A percentile compares a stretch with the other conserved stretches of the same genome.
These are phyloP conservation scores for Starmerella stellata DNA, from an alignment of 805 yeast genomes.

Conservation along the genomic window DNA sequence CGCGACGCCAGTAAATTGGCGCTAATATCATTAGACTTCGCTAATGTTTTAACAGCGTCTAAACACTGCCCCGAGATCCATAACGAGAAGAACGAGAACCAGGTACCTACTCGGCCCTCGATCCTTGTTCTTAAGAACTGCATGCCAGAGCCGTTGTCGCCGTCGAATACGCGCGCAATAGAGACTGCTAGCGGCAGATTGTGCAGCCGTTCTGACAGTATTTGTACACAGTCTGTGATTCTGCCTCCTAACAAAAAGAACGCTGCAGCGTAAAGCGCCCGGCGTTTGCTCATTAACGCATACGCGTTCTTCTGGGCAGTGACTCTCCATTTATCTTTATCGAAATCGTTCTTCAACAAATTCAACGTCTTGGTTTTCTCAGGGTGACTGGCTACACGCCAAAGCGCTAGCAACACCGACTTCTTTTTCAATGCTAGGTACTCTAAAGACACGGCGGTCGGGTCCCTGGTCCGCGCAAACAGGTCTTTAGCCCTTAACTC, in stretches of 20 bases:
- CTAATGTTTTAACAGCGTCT: not conserved
- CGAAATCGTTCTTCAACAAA: conserved; percentile 61
- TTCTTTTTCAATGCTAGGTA: conserved; percentile 67
- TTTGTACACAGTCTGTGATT: conserved; percentile 58
- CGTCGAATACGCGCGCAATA: conserved; percentile 59
- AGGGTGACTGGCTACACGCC: conserved; percentile 60
- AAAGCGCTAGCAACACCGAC: conserved; percentile 55
- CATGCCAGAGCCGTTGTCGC: conserved; percentile 35
- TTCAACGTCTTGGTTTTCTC: conserved; percentile 71
- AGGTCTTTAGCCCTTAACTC: conserved; percentile 60
- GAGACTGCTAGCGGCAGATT: conserved; percentile 64
- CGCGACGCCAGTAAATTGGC: not conserved
- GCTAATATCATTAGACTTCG: not conserved
- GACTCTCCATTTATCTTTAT: conserved; percentile 55
- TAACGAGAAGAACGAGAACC: not conserved
- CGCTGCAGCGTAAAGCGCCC: conserved; percentile 72
- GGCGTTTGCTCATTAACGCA: conserved; percentile 72
- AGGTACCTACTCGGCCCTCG: not conserved
- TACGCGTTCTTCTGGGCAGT: conserved; percentile 89
- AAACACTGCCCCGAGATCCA: not conserved
- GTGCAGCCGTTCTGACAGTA: conserved; percentile 44
- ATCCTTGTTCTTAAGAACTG: conserved; percentile 18
- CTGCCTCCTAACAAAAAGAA: conserved; percentile 69
- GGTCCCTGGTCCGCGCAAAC: conserved; percentile 48
- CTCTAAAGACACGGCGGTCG: conserved; percentile 52